Base-by-base conservation (phyloP, 2,329 filamentous ascomycete genomes). In the Penicillium rolfsii region DNA sequence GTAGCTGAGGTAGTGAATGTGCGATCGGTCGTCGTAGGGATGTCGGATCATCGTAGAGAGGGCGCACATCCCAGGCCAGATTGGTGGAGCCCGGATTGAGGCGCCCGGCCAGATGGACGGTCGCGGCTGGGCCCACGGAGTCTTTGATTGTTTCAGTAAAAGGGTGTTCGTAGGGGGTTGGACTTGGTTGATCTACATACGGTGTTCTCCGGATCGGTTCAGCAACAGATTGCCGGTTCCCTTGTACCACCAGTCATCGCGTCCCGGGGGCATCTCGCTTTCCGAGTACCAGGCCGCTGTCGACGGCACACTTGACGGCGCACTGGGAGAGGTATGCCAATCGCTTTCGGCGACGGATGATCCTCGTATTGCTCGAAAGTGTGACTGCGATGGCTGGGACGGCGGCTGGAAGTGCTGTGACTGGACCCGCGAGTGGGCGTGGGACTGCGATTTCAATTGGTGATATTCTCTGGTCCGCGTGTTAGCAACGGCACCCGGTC, bases 181-280 rank as follows among this genome's bases (percentile, higher is more conserved):
- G 16, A 3, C 12, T 2, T 7, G 26, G 26, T 45, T 30, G 5
- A 28, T 16, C 38, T 11, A 58, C 72, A 19, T 67, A 74, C 72
- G 75, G 49, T 73, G 72, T 57, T 77, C 75, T 24, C 75, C 75
- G 0, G 74, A 75, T 40, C 71, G 67, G 35, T 74, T 76, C 19
- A 77, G 53, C 8, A 77, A 69, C 5, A 77, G 52, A 38, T 74
- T 74, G 19, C 76, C 73, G 2, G 73, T 72, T 6, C 71, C 74
- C 55, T 76, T 74, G 48, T 74, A 77, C 75, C 75, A 77, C 75
- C 75, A 77, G 58, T 76, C 74, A 58, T 77, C 75, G 33, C 74
- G 69, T 40, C 75, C 72, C n/a, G 60, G 54, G 4, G 67, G 60
- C 2, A 61, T 41, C 28, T 74, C 72, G 12, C 64, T 60, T 41